A percentile compares a stretch with the other conserved stretches of the same genome.
These are phyloP conservation scores for Fusarium acutatum DNA, from an alignment of 2,329 filamentous ascomycete genomes.

Conservation along the genomic window DNA sequence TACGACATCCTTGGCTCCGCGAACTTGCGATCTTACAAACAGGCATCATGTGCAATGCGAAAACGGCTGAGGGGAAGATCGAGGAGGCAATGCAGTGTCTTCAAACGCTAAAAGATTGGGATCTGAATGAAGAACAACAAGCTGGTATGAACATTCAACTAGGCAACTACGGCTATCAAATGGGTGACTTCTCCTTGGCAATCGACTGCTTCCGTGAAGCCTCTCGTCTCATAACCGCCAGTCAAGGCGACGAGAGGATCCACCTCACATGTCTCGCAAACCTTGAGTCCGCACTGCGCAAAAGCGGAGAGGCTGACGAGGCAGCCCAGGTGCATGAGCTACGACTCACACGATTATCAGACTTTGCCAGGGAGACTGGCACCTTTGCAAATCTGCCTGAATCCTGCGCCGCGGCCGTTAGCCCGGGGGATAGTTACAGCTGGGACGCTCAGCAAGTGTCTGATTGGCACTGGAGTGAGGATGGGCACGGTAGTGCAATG, in stretches of 20 bases:
- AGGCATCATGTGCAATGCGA: slow-evolving; percentile 42
- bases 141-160: slow-evolving; percentile 45
- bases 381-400: slow-evolving; percentile 35
- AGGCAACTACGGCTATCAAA: slow-evolving; percentile 45
- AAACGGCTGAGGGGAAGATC: slow-evolving; percentile 42
- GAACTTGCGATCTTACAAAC: slow-evolving; percentile 46
- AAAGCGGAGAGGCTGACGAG: slow-evolving; percentile 35
- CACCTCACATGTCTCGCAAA: slow-evolving; percentile 47
- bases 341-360: slow-evolving; percentile 41
- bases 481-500: slow-evolving; percentile 12
- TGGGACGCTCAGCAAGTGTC: slow-evolving; percentile 26
- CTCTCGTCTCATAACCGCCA: slow-evolving; percentile 39
- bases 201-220: slow-evolving; percentile 44
- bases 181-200: slow-evolving; percentile 41
- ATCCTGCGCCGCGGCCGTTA: slow-evolving; percentile 19
- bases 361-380: slow-evolving; percentile 43
- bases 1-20: slow-evolving; percentile 43
- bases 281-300: slow-evolving; percentile 42
- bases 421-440: slow-evolving; percentile 27
- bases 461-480: slow-evolving; percentile 37
- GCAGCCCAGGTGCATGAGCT: slow-evolving; percentile 42
- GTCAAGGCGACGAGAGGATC: slow-evolving; percentile 45
- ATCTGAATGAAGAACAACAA: slow-evolving; percentile 44
- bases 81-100: slow-evolving; percentile 44
- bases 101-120: slow-evolving; percentile 42